phyloP scores from a whole-genome alignment of 1,139 yeast species.

The Candida buenavistaensis region DNA sequence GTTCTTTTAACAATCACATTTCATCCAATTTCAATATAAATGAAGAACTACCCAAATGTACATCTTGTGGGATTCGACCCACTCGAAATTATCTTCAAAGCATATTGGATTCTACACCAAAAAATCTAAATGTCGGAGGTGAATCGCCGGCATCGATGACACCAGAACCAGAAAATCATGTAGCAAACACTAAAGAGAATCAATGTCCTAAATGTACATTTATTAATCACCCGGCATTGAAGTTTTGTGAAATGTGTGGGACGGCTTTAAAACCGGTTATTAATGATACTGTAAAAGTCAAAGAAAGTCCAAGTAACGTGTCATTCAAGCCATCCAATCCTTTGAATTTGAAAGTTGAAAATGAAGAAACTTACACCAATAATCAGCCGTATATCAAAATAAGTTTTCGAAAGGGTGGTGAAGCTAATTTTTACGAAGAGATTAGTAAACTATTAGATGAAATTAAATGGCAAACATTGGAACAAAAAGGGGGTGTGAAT shows the following conservation, averaged over 20 bases:
- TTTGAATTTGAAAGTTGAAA: constrained; percentile 28
- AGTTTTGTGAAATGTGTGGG: constrained; percentile 87
- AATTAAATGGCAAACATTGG: constrained; percentile 44
- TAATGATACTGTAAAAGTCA: constrained; percentile 12
- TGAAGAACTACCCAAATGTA: constrained; percentile 55
- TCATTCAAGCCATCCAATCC: constrained; percentile 15
- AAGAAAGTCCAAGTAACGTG: constrained; percentile 10
- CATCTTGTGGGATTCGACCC: constrained; percentile 70
- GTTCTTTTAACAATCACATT: constrained; percentile 65
- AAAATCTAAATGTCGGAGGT: background rate
- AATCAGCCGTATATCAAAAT: constrained; percentile 47
- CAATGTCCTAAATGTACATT: constrained; percentile 85
- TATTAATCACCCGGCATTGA: constrained; percentile 75
- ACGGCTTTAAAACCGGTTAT: constrained; percentile 38
- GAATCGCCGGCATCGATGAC: constrained; percentile 6
- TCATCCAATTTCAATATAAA: constrained; percentile 32
- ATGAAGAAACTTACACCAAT: constrained; percentile 33
- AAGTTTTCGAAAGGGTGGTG: constrained; percentile 66
- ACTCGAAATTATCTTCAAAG: constrained; percentile 15
- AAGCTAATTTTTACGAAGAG: constrained; percentile 43
- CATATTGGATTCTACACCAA: constrained; percentile 3
- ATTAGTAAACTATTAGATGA: constrained; percentile 45
- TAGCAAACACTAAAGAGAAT: constrained; percentile 25
- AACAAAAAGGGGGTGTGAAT: constrained; percentile 39
- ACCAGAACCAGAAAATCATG: constrained; percentile 9